Conservation (phyloP, 1,284 basidiomycete genomes). For the Ceratobasidium sp. region DNA sequence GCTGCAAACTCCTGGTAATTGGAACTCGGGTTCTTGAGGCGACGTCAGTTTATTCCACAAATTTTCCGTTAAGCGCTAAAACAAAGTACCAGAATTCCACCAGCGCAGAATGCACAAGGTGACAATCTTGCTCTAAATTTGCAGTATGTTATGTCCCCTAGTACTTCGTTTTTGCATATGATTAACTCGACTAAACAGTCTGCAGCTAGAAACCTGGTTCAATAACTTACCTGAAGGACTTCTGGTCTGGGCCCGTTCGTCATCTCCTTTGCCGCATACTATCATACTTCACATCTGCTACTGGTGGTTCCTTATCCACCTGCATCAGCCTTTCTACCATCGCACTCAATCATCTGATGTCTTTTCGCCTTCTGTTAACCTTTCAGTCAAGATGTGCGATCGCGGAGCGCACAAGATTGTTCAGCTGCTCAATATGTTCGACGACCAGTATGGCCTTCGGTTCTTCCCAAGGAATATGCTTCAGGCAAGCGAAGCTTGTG, state of each 20-base stretch:
- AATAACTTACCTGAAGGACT: constrained; percentile 66
- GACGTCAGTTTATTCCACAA: neutral
- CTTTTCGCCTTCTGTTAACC: constrained; percentile 70
- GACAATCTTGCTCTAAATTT: neutral
- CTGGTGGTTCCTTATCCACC: constrained; percentile 74
- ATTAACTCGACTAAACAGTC: neutral
- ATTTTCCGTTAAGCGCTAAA: neutral
- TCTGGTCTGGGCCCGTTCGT: constrained; percentile 64
- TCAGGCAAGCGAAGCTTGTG: neutral
- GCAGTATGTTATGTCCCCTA: neutral
- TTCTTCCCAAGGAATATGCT: constrained; percentile 33
- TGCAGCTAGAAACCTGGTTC: constrained; percentile 72
- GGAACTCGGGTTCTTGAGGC: constrained; percentile 68
- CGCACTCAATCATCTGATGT: constrained; percentile 61
- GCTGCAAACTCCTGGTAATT: constrained; percentile 69
- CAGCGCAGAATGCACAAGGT: neutral
- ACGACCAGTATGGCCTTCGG: constrained; percentile 25
- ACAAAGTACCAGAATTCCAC: neutral
- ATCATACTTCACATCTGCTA: constrained; percentile 75
- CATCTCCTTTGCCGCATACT: constrained; percentile 70
- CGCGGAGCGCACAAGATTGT: constrained; percentile 76
- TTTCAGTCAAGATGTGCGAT: constrained; percentile 64
- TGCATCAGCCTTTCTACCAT: constrained; percentile 74
- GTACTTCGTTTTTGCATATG: neutral
- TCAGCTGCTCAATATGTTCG: constrained; percentile 61